Percentiles rank a stretch among this genome's conserved stretches.
Evolutionary conservation across 768 basidiomycete genomes (phyloP).

Genomic region (Leccinum obscurum): DNA sequence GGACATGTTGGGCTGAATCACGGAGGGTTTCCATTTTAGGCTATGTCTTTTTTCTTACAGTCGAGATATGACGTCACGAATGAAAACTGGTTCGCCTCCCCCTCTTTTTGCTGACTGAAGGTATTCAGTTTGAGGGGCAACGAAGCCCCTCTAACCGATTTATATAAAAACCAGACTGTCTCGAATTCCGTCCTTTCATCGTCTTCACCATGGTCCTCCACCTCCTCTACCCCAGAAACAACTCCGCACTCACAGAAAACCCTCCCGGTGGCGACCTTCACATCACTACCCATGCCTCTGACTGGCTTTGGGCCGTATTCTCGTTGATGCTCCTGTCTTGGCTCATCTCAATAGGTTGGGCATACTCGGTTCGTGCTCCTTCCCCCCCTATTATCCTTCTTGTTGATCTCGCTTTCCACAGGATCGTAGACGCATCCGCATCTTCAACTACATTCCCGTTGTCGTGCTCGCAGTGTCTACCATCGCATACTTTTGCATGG

Average conservation of each 20-base stretch:
- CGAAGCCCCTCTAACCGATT: slow-evolving; percentile 15
- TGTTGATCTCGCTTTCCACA: slow-evolving; percentile 3
- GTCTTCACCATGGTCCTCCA: slow-evolving; percentile 22
- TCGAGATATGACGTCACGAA: slow-evolving; percentile 20
- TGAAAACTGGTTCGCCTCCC: slow-evolving; percentile 12
- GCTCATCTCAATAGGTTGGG: slow-evolving; percentile 39
- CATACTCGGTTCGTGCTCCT: slow-evolving; percentile 24
- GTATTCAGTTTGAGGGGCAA: not conserved
- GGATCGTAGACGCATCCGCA: slow-evolving; percentile 41
- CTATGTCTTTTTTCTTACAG: slow-evolving; percentile 14
- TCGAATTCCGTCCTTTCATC: not conserved
- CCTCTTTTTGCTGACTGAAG: not conserved
- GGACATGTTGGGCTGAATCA: slow-evolving; percentile 41
- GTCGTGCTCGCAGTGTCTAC: slow-evolving; percentile 47
- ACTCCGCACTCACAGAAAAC: slow-evolving; percentile 36
- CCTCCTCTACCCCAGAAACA: slow-evolving; percentile 12
- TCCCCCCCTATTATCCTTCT: not conserved
- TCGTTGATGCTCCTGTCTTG: slow-evolving; percentile 47
- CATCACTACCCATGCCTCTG: slow-evolving; percentile 46
- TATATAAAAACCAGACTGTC: slow-evolving; percentile 5
- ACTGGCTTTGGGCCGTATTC: slow-evolving; percentile 59
- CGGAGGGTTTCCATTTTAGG: slow-evolving; percentile 13
- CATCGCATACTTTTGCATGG: slow-evolving; percentile 55
- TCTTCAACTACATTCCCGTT: slow-evolving; percentile 51
- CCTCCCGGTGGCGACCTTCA: slow-evolving; percentile 38